Conservation (phyloP, 345 rosid species). For the Camelina neglecta region DNA sequence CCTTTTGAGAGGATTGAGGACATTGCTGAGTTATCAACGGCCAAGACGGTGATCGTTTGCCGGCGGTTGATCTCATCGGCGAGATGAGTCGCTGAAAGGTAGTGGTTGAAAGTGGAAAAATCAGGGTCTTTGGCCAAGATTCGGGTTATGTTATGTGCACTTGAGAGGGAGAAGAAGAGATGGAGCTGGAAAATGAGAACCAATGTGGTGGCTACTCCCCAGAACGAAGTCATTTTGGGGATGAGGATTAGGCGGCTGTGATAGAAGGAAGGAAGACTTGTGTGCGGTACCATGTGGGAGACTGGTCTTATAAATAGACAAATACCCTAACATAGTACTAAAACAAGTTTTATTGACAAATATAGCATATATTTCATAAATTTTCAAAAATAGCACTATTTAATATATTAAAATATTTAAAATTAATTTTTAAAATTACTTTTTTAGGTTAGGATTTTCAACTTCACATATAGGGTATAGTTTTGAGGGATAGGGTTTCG, state of each 20-base stretch:
- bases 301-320: constrained; percentile 15
- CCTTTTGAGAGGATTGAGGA: constrained; percentile 63
- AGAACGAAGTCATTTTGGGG: constrained; percentile 29
- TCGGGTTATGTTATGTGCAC: constrained; percentile 83
- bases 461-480: too few species aligned
- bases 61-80: constrained; percentile 86
- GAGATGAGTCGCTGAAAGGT: constrained; percentile 83
- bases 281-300: constrained; percentile 14
- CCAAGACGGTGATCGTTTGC: constrained; percentile 82
- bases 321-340: too few species aligned
- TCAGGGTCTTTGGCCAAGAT: constrained; percentile 76
- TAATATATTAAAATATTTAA: too few species aligned
- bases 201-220: constrained; percentile 35
- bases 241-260: neutral
- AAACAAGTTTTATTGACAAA: too few species aligned
- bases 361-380: too few species aligned
- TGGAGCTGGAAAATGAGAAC: constrained; percentile 33
- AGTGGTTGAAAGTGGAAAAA: constrained; percentile 95
- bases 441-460: too few species aligned
- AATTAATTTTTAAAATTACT: too few species aligned
- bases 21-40: constrained; percentile 90
- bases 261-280: neutral
- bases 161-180: constrained; percentile 32
- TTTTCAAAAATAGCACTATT: too few species aligned
- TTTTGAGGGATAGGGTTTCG: too few species aligned